phyloP scores from a whole-genome alignment of 768 basidiomycete species.

The Amanita jacksonii region DNA sequence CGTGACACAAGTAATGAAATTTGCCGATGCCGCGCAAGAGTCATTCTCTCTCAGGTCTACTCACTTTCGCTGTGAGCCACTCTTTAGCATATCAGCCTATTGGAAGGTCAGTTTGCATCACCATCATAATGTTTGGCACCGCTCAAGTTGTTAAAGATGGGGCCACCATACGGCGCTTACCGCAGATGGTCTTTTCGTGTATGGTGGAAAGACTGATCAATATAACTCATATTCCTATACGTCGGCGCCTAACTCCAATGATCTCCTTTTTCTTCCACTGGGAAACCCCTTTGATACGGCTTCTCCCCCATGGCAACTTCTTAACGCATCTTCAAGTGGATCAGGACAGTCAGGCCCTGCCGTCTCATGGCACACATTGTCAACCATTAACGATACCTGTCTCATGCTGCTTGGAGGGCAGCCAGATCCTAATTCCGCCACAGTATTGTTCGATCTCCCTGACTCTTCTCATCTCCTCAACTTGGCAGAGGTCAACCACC shows the following conservation, averaged over 20 bases:
- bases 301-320: constrained; percentile 59
- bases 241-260: constrained; percentile 63
- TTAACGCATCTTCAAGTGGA: constrained; percentile 37
- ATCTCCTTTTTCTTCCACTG: constrained; percentile 63
- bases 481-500: constrained; percentile 24
- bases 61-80: neutral
- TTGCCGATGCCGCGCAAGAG: neutral
- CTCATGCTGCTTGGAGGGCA: constrained; percentile 71
- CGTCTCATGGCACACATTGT: constrained; percentile 74
- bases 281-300: constrained; percentile 45
- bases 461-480: constrained; percentile 61
- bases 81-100: constrained; percentile 3
- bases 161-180: constrained; percentile 62
- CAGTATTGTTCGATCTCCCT: constrained; percentile 36
- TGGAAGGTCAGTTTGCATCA: constrained; percentile 3
- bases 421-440: constrained; percentile 47
- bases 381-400: constrained; percentile 45
- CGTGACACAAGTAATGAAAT: neutral
- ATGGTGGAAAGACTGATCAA: constrained; percentile 75
- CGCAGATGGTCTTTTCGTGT: constrained; percentile 53
- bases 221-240: constrained; percentile 62
- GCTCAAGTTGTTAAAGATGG: constrained; percentile 49
- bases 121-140: neutral
- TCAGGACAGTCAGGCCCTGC: constrained; percentile 44
- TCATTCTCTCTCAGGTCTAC: neutral